Evolutionary conservation across 495 filamentous ascomycete genomes (phyloP), one percentile per base, ranked within the genome.

Genomic region (Neohortaea acidophila): DNA sequence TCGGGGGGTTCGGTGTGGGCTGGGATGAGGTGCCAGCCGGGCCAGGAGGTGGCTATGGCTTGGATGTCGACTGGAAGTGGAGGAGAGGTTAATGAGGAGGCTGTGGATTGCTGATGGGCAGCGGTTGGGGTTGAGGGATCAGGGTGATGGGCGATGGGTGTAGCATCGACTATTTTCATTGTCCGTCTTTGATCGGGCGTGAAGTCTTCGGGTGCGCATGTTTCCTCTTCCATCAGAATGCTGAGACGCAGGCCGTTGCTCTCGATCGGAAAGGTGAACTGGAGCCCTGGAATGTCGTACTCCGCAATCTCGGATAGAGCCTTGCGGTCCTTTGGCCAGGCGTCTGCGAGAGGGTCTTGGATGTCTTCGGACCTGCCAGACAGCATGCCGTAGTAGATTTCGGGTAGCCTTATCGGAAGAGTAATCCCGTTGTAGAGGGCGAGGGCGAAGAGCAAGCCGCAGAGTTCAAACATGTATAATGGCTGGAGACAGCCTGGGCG

Each of bases 351-450:
- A 81, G 71, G 21, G 79, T 68, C 11, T 84, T 57, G 35, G 77
- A 65, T 3, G 5, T 35, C 9, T 17, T 21, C 22, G 9, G 63
- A 5, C 59, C 49, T 1, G 2, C 70, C 75, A 10, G 92, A 67
- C 2, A 96, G 65, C 46, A 82, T 82, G 39, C 72, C 69, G 57
- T 97, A 97, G 20, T 96, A 70, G 0, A 75, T 77, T 33, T 68
- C 70, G 4, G 89, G 89, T 44, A 97, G 85, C 3, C 75, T 91
- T 38, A 94, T 64, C 1, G 87, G 87, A 1, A 97, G 64, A 0
- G 83, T 92, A 14, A 94, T 65, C 1, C 86, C 86, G 46, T 96
- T 97, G 59, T 92, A 94, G 14, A 94, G 67, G n/a, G 89, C 89
- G 2, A 97, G 62, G 0, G 79, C 86, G 41, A 93, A 67, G 30